Evolutionary conservation across 2,329 filamentous ascomycete genomes (phyloP).

Genomic region (Beauveria brongniartii): DNA sequence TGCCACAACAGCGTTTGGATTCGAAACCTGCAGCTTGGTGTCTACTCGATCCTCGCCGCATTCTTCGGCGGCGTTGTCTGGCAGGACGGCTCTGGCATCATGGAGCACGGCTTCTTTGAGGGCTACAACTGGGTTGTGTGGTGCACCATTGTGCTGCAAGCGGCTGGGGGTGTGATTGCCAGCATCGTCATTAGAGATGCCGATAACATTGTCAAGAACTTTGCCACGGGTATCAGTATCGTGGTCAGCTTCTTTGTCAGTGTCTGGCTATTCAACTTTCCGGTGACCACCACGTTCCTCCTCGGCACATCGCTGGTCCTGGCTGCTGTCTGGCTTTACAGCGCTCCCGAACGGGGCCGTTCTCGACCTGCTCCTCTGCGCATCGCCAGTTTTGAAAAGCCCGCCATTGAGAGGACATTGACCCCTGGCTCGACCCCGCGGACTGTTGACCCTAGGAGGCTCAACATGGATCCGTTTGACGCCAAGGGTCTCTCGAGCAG

Average conservation of each 20-base stretch:
- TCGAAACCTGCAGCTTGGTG: constrained; percentile 86
- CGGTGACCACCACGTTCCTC: constrained; percentile 68
- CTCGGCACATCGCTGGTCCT: constrained; percentile 73
- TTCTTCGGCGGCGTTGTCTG: constrained; percentile 79
- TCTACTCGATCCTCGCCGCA: constrained; percentile 88
- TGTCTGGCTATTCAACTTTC: constrained; percentile 75
- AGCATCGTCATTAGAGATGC: constrained; percentile 33
- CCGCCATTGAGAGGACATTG: constrained; percentile 43
- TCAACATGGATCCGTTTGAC: constrained; percentile 35
- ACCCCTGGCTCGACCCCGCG: constrained; percentile 29
- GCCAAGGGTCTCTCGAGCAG: constrained; percentile 34
- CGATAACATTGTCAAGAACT: constrained; percentile 81
- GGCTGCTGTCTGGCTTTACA: constrained; percentile 79
- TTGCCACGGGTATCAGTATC: constrained; percentile 88
- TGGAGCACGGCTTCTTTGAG: constrained; percentile 81
- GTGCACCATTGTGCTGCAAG: constrained; percentile 75
- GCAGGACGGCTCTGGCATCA: constrained; percentile 78
- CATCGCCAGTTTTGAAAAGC: constrained; percentile 72
- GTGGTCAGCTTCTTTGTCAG: constrained; percentile 80
- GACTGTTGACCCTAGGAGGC: constrained; percentile 23
- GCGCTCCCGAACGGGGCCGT: constrained; percentile 49
- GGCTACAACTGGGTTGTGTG: constrained; percentile 93
- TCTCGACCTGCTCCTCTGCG: constrained; percentile 55
- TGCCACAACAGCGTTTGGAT: constrained; percentile 78
- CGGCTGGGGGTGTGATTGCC: constrained; percentile 73